Conservation (phyloP, 129 eudicot genomes). For the Helianthus annuus region HanXRQr2.0-SUNRISE NC_035435.2:138986168-138986667, state of each 20-base stretch:
- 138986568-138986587: constrained; percentile 69
- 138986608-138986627: constrained; percentile 61
- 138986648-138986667: constrained; percentile 83
- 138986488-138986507: constrained; percentile 62
- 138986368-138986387: constrained; percentile 52
- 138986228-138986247: no score
- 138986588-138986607: constrained; percentile 82
- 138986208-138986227: no score
- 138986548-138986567: constrained; percentile 48
- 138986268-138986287: constrained; percentile 43
- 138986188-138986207: no score
- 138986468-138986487: neutral
- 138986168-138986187: no score
- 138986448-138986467: constrained; percentile 30
- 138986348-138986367: constrained; percentile 34
- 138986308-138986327: neutral
- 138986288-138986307: neutral
- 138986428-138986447: constrained; percentile 55
- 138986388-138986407: constrained; percentile 51
- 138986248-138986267: no score
- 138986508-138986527: constrained; percentile 65
- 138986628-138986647: constrained; percentile 73
- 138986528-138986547: constrained; percentile 61
- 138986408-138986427: constrained; percentile 55
- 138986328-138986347: neutral